Percentiles rank a stretch among this genome's conserved stretches.
Conservation (phyloP, 176 grass and related monocot species). For the Avena insularis region DNA sequence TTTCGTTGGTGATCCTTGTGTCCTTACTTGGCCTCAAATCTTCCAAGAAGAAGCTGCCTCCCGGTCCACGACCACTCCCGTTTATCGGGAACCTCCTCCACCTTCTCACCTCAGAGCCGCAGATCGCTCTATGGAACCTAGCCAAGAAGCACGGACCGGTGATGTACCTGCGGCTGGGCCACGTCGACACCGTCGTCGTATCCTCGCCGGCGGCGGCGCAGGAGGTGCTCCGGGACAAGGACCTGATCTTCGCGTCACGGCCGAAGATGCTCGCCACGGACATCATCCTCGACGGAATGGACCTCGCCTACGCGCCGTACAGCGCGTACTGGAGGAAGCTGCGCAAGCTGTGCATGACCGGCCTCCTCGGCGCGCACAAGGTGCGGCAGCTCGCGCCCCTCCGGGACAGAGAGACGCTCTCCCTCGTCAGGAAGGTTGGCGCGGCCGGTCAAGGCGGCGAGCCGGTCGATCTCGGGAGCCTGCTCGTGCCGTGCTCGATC, state of each 20-base stretch:
- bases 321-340: conserved; percentile 42
- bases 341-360: conserved; percentile 43
- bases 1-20: not conserved
- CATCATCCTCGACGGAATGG: conserved; percentile 9
- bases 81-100: conserved; percentile 49
- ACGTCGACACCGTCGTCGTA: conserved; percentile 34
- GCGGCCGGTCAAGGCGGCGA: not conserved
- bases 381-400: conserved; percentile 35
- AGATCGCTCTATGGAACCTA: conserved; percentile 23
- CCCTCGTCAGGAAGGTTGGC: not conserved
- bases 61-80: conserved; percentile 43
- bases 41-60: not conserved
- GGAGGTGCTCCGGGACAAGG: conserved; percentile 46
- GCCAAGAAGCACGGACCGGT: conserved; percentile 30
- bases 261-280: conserved; percentile 22
- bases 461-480: conserved; percentile 11
- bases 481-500: not conserved
- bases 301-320: conserved; percentile 40
- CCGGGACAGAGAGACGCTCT: conserved; percentile 19
- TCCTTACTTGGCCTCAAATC: not conserved
- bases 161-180: conserved; percentile 46
- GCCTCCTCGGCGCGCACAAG: conserved; percentile 30
- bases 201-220: conserved; percentile 38
- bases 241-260: conserved; percentile 38
- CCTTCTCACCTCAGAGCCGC: conserved; percentile 13